These are phyloP conservation scores for Boletus rubroflammeus DNA, from an alignment of 768 basidiomycete species.

Conservation along the genomic window DNA sequence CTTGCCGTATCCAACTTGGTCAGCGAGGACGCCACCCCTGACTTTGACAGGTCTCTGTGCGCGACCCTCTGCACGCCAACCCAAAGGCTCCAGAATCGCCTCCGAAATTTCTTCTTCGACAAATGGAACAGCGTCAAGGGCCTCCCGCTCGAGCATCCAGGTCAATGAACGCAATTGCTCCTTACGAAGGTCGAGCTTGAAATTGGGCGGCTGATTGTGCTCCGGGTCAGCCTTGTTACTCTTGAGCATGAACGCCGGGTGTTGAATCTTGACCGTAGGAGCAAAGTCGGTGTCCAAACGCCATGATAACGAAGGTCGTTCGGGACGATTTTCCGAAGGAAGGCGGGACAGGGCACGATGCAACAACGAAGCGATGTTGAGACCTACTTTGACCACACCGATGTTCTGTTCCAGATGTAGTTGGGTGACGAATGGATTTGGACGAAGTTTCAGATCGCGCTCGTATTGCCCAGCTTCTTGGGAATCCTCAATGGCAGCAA, in stretches of 20 bases:
- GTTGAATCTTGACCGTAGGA: conserved; percentile 53
- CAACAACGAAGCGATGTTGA: conserved; percentile 82
- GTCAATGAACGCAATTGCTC: conserved; percentile 88
- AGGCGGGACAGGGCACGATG: conserved; percentile 84
- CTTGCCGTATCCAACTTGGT: conserved; percentile 97
- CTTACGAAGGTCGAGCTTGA: conserved; percentile 64
- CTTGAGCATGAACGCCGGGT: conserved; percentile 63
- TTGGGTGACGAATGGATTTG: conserved; percentile 83
- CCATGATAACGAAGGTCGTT: conserved; percentile 63
- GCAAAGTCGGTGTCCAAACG: conserved; percentile 75
- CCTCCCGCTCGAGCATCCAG: conserved; percentile 90
- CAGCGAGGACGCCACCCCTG: conserved; percentile 89
- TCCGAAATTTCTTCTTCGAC: conserved; percentile 94
- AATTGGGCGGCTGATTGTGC: conserved; percentile 75
- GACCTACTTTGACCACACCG: conserved; percentile 77
- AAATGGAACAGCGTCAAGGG: conserved; percentile 60
- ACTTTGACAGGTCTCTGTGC: conserved; percentile 73
- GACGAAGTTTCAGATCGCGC: conserved; percentile 80
- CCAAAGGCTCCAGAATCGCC: conserved; percentile 77
- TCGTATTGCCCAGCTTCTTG: conserved; percentile 88
- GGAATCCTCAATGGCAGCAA: conserved; percentile 76
- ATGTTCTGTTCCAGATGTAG: conserved; percentile 59
- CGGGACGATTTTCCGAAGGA: conserved; percentile 50
- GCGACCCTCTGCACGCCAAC: conserved; percentile 93
- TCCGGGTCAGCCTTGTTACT: conserved; percentile 75